These are phyloP conservation scores for Ploettnerulaceae sp. DNA, from an alignment of 2,329 filamentous ascomycete genomes.

Conservation along the genomic window DNA sequence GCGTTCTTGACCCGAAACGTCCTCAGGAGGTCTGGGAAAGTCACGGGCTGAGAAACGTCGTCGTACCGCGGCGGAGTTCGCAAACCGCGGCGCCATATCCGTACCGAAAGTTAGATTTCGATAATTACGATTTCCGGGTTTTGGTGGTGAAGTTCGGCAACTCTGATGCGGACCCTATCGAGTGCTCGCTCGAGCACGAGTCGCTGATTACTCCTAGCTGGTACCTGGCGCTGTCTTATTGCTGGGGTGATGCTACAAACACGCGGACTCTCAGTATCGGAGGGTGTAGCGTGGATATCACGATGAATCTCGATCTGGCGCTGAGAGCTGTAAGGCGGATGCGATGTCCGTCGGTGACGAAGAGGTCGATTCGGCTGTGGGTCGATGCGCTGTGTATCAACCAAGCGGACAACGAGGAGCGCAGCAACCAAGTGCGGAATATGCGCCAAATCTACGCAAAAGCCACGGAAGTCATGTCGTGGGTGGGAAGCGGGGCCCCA, in stretches of 20 bases:
- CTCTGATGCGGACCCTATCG: not conserved
- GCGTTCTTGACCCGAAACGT: not conserved
- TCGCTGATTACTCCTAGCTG: not conserved
- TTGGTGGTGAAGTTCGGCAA: not conserved
- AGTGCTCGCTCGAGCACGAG: not conserved
- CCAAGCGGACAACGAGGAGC: slow-evolving; percentile 11
- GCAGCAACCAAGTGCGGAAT: slow-evolving; percentile 5
- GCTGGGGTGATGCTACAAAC: not conserved
- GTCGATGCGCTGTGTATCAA: slow-evolving; percentile 17
- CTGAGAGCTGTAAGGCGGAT: not conserved
- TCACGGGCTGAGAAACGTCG: not conserved
- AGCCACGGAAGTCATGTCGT: slow-evolving; percentile 7
- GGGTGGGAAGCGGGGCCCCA: slow-evolving; percentile 3
- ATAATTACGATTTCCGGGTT: not conserved
- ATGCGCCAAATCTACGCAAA: slow-evolving; percentile 13
- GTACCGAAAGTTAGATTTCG: not conserved
- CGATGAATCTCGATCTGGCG: not conserved
- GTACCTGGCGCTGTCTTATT: not conserved
- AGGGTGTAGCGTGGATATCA: not conserved
- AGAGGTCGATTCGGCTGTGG: slow-evolving; percentile 1
- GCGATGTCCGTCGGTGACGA: not conserved
- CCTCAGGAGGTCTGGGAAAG: not conserved
- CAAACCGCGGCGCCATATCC: not conserved
- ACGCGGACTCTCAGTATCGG: not conserved
- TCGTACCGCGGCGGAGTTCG: not conserved